Percentiles rank a stretch among this genome's conserved stretches.
Evolutionary conservation across 2,329 filamentous ascomycete genomes (phyloP).

Genomic region (Colletotrichum australisinense): DNA sequence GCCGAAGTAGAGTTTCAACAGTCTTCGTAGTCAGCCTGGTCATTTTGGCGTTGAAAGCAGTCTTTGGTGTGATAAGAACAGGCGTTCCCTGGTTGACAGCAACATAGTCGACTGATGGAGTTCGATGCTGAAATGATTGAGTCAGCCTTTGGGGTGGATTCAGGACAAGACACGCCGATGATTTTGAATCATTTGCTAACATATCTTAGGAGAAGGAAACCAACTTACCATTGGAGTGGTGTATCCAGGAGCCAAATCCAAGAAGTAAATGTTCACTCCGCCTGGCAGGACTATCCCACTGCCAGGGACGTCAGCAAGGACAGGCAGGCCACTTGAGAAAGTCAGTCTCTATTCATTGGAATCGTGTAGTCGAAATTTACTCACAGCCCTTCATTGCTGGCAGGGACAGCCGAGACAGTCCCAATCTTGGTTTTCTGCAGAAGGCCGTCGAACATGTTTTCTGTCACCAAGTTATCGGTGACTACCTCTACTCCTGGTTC

Average conservation of each 20-base stretch:
- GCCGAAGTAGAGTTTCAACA: background rate
- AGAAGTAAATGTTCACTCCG: slow-evolving; percentile 14
- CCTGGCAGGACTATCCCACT: slow-evolving; percentile 12
- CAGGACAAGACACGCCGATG: background rate
- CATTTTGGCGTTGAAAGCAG: background rate
- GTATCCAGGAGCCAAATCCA: slow-evolving; percentile 8
- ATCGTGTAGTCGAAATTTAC: background rate
- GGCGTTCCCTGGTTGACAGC: slow-evolving; percentile 2
- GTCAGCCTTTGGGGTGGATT: background rate
- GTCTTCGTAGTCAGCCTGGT: slow-evolving; percentile 1
- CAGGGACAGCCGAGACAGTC: slow-evolving; percentile 43
- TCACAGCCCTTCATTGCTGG: slow-evolving; percentile 3
- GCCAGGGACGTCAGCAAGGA: background rate
- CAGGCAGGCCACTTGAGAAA: background rate
- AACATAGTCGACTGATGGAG: slow-evolving; percentile 9
- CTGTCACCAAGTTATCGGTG: background rate
- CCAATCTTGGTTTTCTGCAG: slow-evolving; percentile 40
- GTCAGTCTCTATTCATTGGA: background rate
- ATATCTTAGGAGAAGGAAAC: too few relatives aligned
- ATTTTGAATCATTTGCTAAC: too few relatives aligned
- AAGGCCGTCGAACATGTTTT: background rate
- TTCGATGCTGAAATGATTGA: slow-evolving; percentile 3
- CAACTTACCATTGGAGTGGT: slow-evolving; percentile 13
- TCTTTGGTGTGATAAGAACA: slow-evolving; percentile 2
- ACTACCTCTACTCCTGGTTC: slow-evolving; percentile 13